These are phyloP conservation scores for Mollisiaceae sp. DNA, from an alignment of 2,329 filamentous ascomycete species.

Conservation along the genomic window DNA sequence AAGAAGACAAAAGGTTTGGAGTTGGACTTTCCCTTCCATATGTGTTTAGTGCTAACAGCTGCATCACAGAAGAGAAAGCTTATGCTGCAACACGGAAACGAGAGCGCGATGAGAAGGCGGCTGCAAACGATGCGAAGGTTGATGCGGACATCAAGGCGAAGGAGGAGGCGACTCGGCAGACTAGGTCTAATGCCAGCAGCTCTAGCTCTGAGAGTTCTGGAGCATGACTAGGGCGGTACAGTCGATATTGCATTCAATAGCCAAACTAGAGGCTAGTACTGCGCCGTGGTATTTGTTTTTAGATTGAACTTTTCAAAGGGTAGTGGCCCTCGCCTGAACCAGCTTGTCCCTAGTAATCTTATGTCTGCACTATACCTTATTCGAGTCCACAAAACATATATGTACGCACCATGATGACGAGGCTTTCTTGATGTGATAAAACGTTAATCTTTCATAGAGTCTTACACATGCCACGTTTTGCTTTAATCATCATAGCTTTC, in stretches of 20 bases:
- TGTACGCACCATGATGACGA: not conserved
- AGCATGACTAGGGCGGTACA: conserved; percentile 3
- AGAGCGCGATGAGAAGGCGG: conserved; percentile 15
- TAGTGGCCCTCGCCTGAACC: no score
- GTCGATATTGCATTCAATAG: not conserved
- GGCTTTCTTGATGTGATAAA: not conserved
- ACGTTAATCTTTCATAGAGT: conserved; percentile 1
- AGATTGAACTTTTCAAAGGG: no score
- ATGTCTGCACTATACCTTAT: not conserved
- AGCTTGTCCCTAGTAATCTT: no score
- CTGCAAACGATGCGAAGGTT: conserved; percentile 21
- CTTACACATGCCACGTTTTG: not conserved
- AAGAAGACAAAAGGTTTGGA: conserved; percentile 25
- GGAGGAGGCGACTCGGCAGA: conserved; percentile 12
- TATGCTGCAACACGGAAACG: not conserved
- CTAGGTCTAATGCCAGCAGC: not conserved
- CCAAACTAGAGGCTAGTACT: not conserved
- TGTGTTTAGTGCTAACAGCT: not conserved
- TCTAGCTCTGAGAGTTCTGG: conserved; percentile 12
- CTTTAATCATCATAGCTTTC: not conserved
- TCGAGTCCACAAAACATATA: not conserved
- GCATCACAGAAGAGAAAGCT: conserved; percentile 14
- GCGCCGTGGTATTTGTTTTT: no score
- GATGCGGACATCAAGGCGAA: conserved; percentile 20
- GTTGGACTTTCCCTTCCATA: not conserved